A percentile compares a stretch with the other conserved stretches of the same genome.
Conservation (phyloP, 306 rosid species). For the Citrullus colocynthis region DNA sequence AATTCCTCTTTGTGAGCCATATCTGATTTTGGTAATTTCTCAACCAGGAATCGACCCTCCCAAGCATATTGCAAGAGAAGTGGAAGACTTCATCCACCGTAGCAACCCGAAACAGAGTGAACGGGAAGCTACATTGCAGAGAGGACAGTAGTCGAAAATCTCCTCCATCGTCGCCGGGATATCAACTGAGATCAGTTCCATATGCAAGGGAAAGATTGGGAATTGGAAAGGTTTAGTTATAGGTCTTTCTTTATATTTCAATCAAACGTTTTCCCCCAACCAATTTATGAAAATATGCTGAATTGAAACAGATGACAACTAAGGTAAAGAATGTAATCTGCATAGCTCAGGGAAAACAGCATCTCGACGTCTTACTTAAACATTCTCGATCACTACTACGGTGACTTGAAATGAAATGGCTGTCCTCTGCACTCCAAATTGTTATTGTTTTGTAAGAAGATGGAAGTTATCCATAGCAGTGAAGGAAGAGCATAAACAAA, state of each 20-base stretch:
- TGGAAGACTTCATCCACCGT: conserved; percentile 35
- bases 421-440: not conserved
- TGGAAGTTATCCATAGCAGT: not conserved
- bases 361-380: conserved; percentile 39
- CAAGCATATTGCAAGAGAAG: conserved; percentile 33
- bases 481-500: not conserved
- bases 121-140: conserved; percentile 46
- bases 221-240: conserved; percentile 50
- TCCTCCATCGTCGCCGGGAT: conserved; percentile 40
- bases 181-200: conserved; percentile 55
- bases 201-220: conserved; percentile 53
- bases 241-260: not conserved
- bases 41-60: conserved; percentile 73
- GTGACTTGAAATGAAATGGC: conserved; percentile 15
- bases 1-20: not conserved
- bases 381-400: conserved; percentile 72
- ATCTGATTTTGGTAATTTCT: not conserved
- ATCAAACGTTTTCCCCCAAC: not conserved
- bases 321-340: conserved; percentile 44
- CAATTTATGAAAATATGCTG: not conserved
- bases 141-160: conserved; percentile 55
- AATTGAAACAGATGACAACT: conserved; percentile 48
- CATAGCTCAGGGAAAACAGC: conserved; percentile 53
- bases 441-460: not conserved
- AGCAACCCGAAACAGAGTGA: conserved; percentile 57